A percentile compares a stretch with the other conserved stretches of the same genome.
These are phyloP conservation scores for Fusarium sororula DNA, from an alignment of 2,329 filamentous ascomycete genomes.

Conservation along the genomic window DNA sequence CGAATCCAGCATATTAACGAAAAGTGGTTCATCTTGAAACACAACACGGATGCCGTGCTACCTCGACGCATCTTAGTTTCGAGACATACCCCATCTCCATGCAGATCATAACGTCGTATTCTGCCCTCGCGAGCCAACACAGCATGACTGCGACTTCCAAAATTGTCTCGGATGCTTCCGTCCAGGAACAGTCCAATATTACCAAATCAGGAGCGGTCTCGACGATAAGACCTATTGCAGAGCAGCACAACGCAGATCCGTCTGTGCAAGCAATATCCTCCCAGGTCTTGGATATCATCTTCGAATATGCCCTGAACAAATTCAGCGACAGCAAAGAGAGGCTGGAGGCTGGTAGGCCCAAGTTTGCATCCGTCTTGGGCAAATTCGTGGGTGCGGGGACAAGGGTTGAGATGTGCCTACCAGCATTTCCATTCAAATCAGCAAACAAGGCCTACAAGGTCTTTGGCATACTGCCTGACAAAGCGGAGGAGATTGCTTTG, in stretches of 20 bases:
- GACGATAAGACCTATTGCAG: not conserved
- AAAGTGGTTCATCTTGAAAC: not conserved
- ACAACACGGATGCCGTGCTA: not conserved
- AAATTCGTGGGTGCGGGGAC: not conserved
- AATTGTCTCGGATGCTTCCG: not conserved
- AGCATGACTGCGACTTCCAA: not conserved
- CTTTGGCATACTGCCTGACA: constrained; percentile 43
- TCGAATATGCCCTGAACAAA: constrained; percentile 12
- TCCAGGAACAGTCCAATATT: not conserved
- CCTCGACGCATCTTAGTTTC: not conserved
- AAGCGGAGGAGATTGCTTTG: constrained; percentile 45
- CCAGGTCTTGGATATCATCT: not conserved
- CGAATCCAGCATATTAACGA: not conserved
- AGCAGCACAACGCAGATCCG: not conserved
- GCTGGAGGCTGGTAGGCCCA: not conserved
- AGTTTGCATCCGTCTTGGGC: not conserved
- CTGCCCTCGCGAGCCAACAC: not conserved
- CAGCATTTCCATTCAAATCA: constrained; percentile 47
- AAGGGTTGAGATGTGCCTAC: constrained; percentile 36
- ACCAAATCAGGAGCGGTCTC: not conserved
- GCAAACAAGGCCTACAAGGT: constrained; percentile 49
- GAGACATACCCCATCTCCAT: not conserved
- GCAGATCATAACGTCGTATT: not conserved
- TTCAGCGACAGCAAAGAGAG: constrained; percentile 6
- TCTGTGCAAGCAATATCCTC: not conserved